Conservation (phyloP, 2,329 filamentous ascomycete species). For the Sclerotinia spermophila region DNA sequence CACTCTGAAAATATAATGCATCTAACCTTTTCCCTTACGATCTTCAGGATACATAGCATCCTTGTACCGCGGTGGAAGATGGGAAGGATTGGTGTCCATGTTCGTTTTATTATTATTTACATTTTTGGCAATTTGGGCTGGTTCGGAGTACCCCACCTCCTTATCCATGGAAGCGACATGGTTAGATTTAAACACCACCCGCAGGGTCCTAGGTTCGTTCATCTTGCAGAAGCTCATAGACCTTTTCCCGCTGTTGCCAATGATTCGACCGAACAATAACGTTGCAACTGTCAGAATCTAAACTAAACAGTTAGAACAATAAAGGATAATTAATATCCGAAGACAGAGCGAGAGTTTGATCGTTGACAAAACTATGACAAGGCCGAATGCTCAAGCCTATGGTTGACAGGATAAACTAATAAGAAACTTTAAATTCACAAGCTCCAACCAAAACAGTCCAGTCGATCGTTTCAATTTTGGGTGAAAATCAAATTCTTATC, state of each 20-base stretch:
- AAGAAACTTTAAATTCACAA: slow-evolving; percentile 4
- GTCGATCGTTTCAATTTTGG: not conserved
- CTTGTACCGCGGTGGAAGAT: slow-evolving; percentile 10
- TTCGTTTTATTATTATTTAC: not conserved
- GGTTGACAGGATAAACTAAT: slow-evolving; percentile 4
- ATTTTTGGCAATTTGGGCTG: not conserved
- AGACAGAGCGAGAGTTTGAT: not conserved
- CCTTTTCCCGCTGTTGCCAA: slow-evolving; percentile 1
- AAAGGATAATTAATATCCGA: not conserved
- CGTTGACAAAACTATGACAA: not conserved
- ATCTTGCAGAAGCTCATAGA: slow-evolving; percentile 2
- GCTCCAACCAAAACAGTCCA: not conserved
- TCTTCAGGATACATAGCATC: slow-evolving; percentile 15
- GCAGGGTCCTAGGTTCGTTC: not conserved
- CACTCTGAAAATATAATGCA: not conserved
- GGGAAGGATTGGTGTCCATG: slow-evolving; percentile 11
- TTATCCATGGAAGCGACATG: not conserved
- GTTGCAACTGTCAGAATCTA: not conserved
- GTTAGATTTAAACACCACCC: not conserved
- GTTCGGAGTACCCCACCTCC: slow-evolving; percentile 16
- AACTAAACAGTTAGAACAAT: too few species aligned
- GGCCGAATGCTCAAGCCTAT: not conserved
- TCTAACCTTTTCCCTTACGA: slow-evolving; percentile 1
- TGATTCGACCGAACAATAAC: not conserved
- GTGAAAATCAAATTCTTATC: not conserved